These are phyloP conservation scores for Theobroma grandiflorum DNA, from an alignment of 441 rosid species.

Conservation along the genomic window DNA sequence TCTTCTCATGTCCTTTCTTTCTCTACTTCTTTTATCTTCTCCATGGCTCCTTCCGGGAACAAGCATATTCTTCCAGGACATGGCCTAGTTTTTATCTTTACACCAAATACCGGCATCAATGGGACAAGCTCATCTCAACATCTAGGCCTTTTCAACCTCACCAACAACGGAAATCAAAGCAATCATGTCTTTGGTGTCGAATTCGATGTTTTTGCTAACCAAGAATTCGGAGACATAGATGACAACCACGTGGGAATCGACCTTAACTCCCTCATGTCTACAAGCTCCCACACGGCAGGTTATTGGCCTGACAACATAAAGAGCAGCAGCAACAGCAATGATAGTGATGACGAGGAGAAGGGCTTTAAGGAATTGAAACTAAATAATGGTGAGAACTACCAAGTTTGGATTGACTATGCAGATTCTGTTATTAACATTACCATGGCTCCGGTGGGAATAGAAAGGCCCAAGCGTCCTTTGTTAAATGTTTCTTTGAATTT, in stretches of 20 bases:
- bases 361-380: conserved; percentile 52
- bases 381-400: conserved; percentile 69
- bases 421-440: conserved; percentile 60
- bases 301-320: conserved; percentile 45
- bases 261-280: conserved; percentile 65
- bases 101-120: conserved; percentile 47
- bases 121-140: conserved; percentile 57
- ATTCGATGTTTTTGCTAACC: conserved; percentile 36
- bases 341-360: conserved; percentile 17
- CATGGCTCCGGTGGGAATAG: conserved; percentile 50
- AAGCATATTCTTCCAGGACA: conserved; percentile 58
- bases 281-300: conserved; percentile 45
- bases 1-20: conserved; percentile 57
- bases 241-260: conserved; percentile 71
- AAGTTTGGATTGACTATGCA: conserved; percentile 74
- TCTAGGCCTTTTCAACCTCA: conserved; percentile 62
- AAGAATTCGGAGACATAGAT: conserved; percentile 37
- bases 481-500: conserved; percentile 53
- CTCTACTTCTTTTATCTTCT: conserved; percentile 76
- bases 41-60: conserved; percentile 65
- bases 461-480: conserved; percentile 51
- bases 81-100: conserved; percentile 69
- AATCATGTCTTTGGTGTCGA: conserved; percentile 31
- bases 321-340: background rate
- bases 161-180: conserved; percentile 46